Evolutionary conservation across 768 basidiomycete genomes (phyloP).

Genomic region (Leccinellum albellum): DNA sequence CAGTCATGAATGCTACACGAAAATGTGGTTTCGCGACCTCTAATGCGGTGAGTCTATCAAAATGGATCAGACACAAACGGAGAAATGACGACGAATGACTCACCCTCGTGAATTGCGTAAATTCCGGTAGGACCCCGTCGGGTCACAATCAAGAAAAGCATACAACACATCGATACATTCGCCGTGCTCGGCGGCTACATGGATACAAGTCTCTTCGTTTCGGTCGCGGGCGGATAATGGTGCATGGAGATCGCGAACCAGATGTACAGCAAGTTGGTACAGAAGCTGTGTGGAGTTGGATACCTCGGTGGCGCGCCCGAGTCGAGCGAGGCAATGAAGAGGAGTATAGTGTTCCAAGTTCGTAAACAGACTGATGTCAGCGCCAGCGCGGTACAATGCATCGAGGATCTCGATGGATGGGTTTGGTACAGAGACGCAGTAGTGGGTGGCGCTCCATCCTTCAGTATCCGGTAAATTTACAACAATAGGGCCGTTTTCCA

Average conservation of each 20-base stretch:
- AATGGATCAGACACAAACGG: background rate
- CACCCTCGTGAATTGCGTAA: conserved; percentile 72
- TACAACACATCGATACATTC: conserved; percentile 58
- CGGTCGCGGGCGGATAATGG: conserved; percentile 64
- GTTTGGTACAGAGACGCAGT: conserved; percentile 53
- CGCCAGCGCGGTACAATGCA: conserved; percentile 70
- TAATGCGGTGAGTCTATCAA: conserved; percentile 48
- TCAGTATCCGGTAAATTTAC: conserved; percentile 65
- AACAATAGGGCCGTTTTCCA: conserved; percentile 41
- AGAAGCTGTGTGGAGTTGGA: conserved; percentile 38
- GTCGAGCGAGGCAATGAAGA: conserved; percentile 61
- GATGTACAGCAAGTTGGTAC: conserved; percentile 60
- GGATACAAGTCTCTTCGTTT: conserved; percentile 73
- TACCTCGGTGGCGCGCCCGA: conserved; percentile 31
- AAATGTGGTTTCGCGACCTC: conserved; percentile 70
- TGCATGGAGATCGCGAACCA: conserved; percentile 65
- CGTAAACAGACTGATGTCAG: conserved; percentile 70
- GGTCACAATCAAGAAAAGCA: conserved; percentile 64
- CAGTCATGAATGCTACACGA: conserved; percentile 55
- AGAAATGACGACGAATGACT: conserved; percentile 21
- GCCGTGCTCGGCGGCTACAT: conserved; percentile 75
- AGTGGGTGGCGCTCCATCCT: conserved; percentile 73
- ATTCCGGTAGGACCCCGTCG: conserved; percentile 49
- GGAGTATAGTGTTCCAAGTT: conserved; percentile 58
- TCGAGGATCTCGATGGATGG: conserved; percentile 66